phyloP scores from a whole-genome alignment of 176 grass and related monocot genomes.

The Aegilops sharonensis region DNA sequence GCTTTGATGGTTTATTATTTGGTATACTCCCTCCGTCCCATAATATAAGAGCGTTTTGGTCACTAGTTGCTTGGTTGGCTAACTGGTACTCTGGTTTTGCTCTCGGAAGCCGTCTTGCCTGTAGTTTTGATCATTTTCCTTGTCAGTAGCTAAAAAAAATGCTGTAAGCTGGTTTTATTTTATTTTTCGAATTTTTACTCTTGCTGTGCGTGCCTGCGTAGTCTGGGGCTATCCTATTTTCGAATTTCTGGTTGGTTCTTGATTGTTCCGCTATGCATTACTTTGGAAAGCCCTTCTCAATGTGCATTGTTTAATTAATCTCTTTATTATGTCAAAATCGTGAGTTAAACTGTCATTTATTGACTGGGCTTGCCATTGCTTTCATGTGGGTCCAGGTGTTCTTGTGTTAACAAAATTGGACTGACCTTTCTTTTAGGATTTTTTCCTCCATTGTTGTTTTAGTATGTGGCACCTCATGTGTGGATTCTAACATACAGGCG shows the following conservation, averaged over 20 bases:
- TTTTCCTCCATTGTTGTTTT: not conserved
- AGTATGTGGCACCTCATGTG: not conserved
- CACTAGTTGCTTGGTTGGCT: not conserved
- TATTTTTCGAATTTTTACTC: not conserved
- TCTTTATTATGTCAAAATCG: not conserved
- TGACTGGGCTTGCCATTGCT: not conserved
- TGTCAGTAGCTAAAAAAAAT: not conserved
- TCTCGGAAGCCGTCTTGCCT: not conserved
- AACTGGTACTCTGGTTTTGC: constrained; percentile 19
- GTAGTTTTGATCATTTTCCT: not conserved
- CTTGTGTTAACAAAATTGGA: not conserved
- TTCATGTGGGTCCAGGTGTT: constrained; percentile 7
- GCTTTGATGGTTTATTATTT: not conserved
- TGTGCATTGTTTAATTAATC: constrained; percentile 11
- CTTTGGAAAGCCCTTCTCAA: not conserved
- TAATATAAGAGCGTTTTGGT: too few relatives aligned
- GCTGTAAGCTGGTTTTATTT: not conserved
- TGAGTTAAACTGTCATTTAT: not conserved
- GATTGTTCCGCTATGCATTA: not conserved
- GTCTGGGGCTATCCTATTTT: not conserved
- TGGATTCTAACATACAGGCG: not conserved
- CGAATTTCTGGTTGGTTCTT: not conserved
- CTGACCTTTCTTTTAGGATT: not conserved
- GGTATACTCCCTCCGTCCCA: not conserved
- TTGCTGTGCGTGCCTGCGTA: not conserved